These are phyloP conservation scores for Panaeolus papilionaceus DNA, from an alignment of 768 basidiomycete species.

Conservation along the genomic window DNA sequence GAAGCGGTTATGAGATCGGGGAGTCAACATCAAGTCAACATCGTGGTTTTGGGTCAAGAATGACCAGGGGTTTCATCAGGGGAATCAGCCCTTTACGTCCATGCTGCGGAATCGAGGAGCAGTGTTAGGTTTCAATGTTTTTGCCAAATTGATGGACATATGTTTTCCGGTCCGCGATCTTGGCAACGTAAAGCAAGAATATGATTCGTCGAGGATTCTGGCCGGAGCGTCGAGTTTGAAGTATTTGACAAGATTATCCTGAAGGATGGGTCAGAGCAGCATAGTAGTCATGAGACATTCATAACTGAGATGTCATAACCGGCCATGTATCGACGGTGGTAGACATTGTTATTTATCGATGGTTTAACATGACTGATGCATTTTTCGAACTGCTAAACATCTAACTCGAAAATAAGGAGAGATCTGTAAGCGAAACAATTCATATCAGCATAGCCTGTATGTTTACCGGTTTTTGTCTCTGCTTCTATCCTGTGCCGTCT, in stretches of 20 bases:
- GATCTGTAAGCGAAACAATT: background rate
- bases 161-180: background rate
- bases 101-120: background rate
- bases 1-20: slow-evolving; percentile 3
- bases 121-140: background rate
- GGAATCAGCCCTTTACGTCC: slow-evolving; percentile 4
- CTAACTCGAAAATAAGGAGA: background rate
- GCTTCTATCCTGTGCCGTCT: background rate
- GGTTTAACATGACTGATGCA: no score
- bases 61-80: slow-evolving; percentile 6
- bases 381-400: background rate
- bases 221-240: background rate
- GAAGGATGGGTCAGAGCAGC: no score
- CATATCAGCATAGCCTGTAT: background rate
- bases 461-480: background rate
- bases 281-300: no score
- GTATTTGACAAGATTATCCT: background rate
- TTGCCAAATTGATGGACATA: slow-evolving; percentile 4
- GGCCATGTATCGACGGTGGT: no score
- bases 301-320: no score
- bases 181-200: background rate
- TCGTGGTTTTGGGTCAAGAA: slow-evolving; percentile 1
- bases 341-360: no score
- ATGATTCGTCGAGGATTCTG: background rate
- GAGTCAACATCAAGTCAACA: slow-evolving; percentile 8